These are phyloP conservation scores for Neonectria punicea DNA, from an alignment of 2,329 filamentous ascomycete species.

Conservation along the genomic window DNA sequence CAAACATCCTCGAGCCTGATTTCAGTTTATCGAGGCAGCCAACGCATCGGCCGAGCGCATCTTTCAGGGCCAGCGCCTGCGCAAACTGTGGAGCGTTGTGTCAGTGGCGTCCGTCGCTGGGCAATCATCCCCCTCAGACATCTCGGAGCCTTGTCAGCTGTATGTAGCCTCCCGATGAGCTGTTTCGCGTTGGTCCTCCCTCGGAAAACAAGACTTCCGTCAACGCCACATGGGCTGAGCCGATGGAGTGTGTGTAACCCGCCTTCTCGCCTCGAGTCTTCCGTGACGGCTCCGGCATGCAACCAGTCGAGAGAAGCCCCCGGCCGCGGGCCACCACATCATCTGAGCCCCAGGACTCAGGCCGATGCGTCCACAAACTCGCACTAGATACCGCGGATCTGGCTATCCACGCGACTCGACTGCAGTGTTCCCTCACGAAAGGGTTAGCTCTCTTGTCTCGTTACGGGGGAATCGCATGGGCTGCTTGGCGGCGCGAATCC, in stretches of 20 bases:
- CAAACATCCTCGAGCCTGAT: conserved; percentile 7
- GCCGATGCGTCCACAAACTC: conserved; percentile 6
- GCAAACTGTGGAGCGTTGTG: background rate
- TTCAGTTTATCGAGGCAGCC: background rate
- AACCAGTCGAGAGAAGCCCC: conserved; percentile 10
- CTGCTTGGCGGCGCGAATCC: background rate
- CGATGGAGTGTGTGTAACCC: background rate
- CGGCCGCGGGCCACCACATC: conserved; percentile 1
- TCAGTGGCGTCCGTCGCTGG: background rate
- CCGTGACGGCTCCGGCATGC: conserved; percentile 25
- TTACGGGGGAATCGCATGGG: background rate
- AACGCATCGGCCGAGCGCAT: background rate
- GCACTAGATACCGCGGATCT: conserved; percentile 27
- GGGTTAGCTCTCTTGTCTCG: background rate
- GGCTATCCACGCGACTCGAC: conserved; percentile 27
- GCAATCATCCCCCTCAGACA: conserved; percentile 2
- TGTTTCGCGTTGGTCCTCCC: background rate
- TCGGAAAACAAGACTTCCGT: conserved; percentile 6
- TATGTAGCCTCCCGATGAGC: background rate
- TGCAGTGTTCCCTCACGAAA: conserved; percentile 27
- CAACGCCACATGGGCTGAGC: background rate
- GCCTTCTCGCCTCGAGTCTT: conserved; percentile 2
- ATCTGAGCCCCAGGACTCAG: conserved; percentile 18
- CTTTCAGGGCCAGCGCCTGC: background rate
- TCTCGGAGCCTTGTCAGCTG: background rate